Evolutionary conservation across 2,329 filamentous ascomycete species (phyloP).

Genomic region (Raffaelea ambrosiae): DNA sequence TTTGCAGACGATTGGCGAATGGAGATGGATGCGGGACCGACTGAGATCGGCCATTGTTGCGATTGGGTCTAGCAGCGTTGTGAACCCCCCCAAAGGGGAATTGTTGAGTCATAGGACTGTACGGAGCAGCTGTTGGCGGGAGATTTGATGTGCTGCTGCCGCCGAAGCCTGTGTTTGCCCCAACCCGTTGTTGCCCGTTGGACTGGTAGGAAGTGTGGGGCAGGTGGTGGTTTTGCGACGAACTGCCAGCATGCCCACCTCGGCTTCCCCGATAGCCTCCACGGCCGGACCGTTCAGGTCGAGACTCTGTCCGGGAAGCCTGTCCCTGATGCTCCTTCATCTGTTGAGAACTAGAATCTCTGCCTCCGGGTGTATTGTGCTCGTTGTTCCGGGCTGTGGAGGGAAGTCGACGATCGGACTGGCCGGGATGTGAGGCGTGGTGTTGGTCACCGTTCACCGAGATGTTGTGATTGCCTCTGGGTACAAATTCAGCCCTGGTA

Average conservation of each 20-base stretch:
- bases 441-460: constrained; percentile 4
- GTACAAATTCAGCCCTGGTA: constrained; percentile 10
- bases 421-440: not conserved
- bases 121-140: constrained; percentile 21
- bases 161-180: constrained; percentile 19
- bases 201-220: constrained; percentile 24
- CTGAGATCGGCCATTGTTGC: constrained; percentile 7
- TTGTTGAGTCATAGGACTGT: constrained; percentile 37
- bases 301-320: constrained; percentile 24
- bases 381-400: constrained; percentile 2
- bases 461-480: constrained; percentile 1
- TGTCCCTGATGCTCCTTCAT: constrained; percentile 18
- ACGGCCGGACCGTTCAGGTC: constrained; percentile 26
- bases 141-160: constrained; percentile 16
- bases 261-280: constrained; percentile 37
- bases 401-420: constrained; percentile 6
- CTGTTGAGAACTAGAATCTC: constrained; percentile 13
- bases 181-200: constrained; percentile 23
- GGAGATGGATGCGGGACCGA: constrained; percentile 1
- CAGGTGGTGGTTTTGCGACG: constrained; percentile 21
- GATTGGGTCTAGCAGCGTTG: constrained; percentile 1
- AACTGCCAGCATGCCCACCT: constrained; percentile 30
- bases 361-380: constrained; percentile 6
- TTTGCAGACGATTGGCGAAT: constrained; percentile 8
- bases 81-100: constrained; percentile 22